These are phyloP conservation scores for Stramenopiles sp. DNA, from an alignment of 352 stramenopile genomes.

Conservation along the genomic window DNA sequence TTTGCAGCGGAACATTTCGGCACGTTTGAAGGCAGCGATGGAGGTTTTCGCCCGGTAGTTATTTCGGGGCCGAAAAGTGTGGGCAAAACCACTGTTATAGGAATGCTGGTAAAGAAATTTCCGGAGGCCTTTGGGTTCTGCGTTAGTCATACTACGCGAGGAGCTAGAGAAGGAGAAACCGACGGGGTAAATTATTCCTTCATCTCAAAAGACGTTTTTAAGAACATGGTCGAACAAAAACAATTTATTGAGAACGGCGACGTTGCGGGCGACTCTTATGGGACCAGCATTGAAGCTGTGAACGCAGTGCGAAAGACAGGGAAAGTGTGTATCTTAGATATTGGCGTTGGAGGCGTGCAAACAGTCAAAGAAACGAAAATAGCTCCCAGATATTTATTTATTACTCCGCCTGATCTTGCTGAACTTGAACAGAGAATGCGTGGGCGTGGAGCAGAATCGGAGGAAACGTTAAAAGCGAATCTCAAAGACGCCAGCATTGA, in stretches of 20 bases:
- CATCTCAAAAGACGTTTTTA: conserved; percentile 64
- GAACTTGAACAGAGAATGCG: conserved; percentile 79
- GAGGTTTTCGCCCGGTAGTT: conserved; percentile 39
- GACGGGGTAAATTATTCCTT: conserved; percentile 94
- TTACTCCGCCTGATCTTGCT: conserved; percentile 78
- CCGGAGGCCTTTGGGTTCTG: conserved; percentile 75
- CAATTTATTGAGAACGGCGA: conserved; percentile 91
- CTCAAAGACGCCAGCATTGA: conserved; percentile 76
- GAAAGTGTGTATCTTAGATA: conserved; percentile 96
- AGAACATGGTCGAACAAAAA: conserved; percentile 71
- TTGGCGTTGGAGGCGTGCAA: conserved; percentile 90
- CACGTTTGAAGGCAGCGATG: conserved; percentile 26
- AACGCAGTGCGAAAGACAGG: conserved; percentile 60
- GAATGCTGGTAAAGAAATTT: conserved; percentile 47
- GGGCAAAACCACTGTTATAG: conserved; percentile 88
- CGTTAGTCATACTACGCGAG: conserved; percentile 89
- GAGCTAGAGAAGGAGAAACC: conserved; percentile 69
- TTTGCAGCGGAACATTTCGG: conserved; percentile 56
- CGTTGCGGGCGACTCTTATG: conserved; percentile 93
- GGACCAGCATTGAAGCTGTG: conserved; percentile 51
- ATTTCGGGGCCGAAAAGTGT: conserved; percentile 68
- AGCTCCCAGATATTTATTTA: conserved; percentile 81
- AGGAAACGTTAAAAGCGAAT: conserved; percentile 78
- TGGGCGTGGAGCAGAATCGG: conserved; percentile 76
- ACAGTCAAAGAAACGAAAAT: conserved; percentile 67